phyloP scores from a whole-genome alignment of 306 rosid species.

The Rosa lucieae region DNA sequence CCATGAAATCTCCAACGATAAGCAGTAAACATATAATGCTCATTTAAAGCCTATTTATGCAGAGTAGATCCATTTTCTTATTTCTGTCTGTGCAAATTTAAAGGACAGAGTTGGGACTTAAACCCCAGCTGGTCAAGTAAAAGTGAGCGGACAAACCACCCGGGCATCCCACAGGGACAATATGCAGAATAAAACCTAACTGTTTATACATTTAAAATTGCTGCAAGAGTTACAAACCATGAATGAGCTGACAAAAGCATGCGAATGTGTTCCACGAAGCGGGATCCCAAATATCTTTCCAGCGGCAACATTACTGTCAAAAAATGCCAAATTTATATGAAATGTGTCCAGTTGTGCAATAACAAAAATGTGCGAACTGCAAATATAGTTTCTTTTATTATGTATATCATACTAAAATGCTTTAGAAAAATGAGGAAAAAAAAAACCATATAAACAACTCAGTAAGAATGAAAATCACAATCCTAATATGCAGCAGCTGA shows the following conservation, averaged over 20 bases:
- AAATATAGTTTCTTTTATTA: neutral
- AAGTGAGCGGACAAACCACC: neutral
- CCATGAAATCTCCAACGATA: neutral
- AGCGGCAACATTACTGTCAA: conserved; percentile 92
- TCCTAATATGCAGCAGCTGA: neutral
- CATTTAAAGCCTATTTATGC: neutral
- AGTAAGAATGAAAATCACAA: conserved; percentile 2
- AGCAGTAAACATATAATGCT: neutral
- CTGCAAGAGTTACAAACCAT: conserved; percentile 64
- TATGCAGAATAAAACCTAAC: conserved; percentile 15
- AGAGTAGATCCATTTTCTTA: neutral
- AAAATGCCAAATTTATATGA: conserved; percentile 10
- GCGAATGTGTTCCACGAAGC: conserved; percentile 98
- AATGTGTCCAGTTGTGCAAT: conserved; percentile 12
- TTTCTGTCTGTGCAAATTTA: neutral
- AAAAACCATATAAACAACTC: neutral
- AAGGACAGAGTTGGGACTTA: neutral
- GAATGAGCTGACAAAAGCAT: conserved; percentile 98
- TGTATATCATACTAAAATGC: neutral
- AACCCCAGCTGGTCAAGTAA: neutral
- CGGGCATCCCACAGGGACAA: neutral
- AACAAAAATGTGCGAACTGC: neutral
- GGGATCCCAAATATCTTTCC: conserved; percentile 96
- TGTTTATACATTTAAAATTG: conserved; percentile 7
- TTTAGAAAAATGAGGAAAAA: neutral